Conservation (phyloP, 352 stramenopile genomes). For the Phytopythium boreale region DNA sequence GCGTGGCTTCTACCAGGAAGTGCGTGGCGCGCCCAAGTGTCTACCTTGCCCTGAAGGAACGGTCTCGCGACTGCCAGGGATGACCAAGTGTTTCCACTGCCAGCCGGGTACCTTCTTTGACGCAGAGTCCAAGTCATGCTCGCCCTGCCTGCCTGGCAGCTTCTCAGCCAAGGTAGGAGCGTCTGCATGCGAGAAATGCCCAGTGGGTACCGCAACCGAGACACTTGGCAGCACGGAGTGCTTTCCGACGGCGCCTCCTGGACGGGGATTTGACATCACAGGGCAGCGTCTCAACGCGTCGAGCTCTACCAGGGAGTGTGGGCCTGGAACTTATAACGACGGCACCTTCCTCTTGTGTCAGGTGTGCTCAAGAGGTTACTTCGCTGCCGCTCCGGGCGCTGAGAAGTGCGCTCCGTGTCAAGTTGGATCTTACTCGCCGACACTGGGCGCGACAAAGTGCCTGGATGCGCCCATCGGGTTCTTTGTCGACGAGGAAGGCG, state of each 20-base stretch:
- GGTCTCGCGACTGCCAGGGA: constrained; percentile 31
- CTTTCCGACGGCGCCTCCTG: constrained; percentile 15
- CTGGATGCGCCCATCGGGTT: constrained; percentile 23
- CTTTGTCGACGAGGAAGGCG: constrained; percentile 29
- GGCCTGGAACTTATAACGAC: constrained; percentile 35
- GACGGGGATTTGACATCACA: constrained; percentile 11
- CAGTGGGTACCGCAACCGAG: constrained; percentile 27
- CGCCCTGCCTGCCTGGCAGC: constrained; percentile 31
- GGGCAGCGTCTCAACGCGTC: not conserved
- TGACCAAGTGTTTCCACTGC: constrained; percentile 36
- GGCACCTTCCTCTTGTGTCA: constrained; percentile 25
- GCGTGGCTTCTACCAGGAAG: constrained; percentile 34
- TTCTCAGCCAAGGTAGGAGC: constrained; percentile 22
- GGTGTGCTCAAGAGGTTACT: constrained; percentile 28
- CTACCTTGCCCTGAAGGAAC: constrained; percentile 31
- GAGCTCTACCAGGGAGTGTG: constrained; percentile 16
- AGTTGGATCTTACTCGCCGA: constrained; percentile 30
- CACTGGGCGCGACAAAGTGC: constrained; percentile 22
- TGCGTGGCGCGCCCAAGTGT: constrained; percentile 22
- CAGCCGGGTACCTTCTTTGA: constrained; percentile 39
- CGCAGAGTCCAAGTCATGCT: constrained; percentile 17
- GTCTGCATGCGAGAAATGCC: constrained; percentile 28
- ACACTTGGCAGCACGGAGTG: constrained; percentile 25
- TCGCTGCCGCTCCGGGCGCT: constrained; percentile 12
- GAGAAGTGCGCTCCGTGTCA: constrained; percentile 26